Conservation (phyloP, 2,329 filamentous ascomycete genomes). For the Sclerotinia subarctica region DNA sequence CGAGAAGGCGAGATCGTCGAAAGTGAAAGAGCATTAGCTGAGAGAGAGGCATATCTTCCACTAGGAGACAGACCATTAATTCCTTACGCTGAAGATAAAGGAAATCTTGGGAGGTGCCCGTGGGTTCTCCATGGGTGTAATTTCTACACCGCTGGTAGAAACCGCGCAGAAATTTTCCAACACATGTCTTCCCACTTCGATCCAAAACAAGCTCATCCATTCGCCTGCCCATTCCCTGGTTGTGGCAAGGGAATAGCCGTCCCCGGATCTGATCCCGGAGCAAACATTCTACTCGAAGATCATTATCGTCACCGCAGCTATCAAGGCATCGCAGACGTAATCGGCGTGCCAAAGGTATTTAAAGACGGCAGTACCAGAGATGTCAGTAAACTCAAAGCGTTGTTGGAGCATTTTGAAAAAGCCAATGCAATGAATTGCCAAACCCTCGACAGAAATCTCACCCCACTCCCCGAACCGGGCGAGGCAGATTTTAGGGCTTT, state of each 20-base stretch:
- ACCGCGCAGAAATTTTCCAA: not conserved
- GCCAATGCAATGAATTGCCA: not conserved
- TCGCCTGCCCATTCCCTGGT: not conserved
- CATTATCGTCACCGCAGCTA: slow-evolving; percentile 11
- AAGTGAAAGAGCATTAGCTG: not conserved
- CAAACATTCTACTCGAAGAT: not conserved
- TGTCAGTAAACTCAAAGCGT: not conserved
- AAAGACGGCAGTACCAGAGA: not conserved
- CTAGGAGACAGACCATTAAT: not conserved
- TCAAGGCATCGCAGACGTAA: not conserved
- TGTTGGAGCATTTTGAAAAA: slow-evolving; percentile 1
- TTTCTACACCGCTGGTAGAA: not conserved
- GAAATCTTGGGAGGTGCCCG: not conserved
- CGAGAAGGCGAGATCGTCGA: not conserved
- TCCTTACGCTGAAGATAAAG: not conserved
- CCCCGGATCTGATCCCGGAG: not conserved
- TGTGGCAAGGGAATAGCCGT: not conserved
- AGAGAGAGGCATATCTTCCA: slow-evolving; percentile 1
- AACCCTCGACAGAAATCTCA: not conserved
- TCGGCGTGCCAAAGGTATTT: not conserved
- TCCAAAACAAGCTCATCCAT: not conserved
- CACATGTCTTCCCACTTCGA: slow-evolving; percentile 1
- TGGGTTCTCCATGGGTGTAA: not conserved
- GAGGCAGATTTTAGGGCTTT: not conserved
- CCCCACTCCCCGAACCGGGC: not conserved